phyloP scores from a whole-genome alignment of 345 rosid species.

The Excoecaria cochinchinensis region DNA sequence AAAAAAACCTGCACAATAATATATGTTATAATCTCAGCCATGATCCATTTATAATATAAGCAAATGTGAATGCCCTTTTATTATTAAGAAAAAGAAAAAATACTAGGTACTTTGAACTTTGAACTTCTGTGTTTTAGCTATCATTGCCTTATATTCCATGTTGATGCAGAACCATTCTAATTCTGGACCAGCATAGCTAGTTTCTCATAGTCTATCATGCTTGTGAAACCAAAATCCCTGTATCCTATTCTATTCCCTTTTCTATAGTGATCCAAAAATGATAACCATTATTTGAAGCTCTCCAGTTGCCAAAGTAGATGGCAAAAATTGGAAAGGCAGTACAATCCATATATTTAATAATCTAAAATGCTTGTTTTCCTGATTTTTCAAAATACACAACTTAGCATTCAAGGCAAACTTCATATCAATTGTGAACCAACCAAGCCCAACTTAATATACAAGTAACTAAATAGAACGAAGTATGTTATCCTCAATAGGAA shows the following conservation, averaged over 20 bases:
- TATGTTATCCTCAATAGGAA: background rate
- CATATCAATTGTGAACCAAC: background rate
- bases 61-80: background rate
- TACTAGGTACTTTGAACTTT: background rate
- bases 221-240: background rate
- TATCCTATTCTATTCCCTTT: background rate
- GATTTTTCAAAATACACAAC: too few species aligned
- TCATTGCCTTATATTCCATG: constrained; percentile 1
- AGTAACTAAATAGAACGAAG: background rate
- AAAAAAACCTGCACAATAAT: constrained; percentile 64
- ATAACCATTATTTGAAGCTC: background rate
- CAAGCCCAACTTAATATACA: background rate
- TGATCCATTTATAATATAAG: background rate
- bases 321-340: background rate
- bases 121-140: background rate
- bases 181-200: background rate
- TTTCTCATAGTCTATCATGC: background rate
- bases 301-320: background rate
- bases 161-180: background rate
- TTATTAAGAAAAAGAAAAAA: background rate
- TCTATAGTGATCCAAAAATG: background rate
- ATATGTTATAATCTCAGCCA: constrained; percentile 1
- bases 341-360: background rate
- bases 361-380: background rate
- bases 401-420: background rate